Percentiles rank a stretch among this genome's conserved stretches.
Conservation (phyloP, 345 rosid species). For the Eucalyptus cloeziana region DNA sequence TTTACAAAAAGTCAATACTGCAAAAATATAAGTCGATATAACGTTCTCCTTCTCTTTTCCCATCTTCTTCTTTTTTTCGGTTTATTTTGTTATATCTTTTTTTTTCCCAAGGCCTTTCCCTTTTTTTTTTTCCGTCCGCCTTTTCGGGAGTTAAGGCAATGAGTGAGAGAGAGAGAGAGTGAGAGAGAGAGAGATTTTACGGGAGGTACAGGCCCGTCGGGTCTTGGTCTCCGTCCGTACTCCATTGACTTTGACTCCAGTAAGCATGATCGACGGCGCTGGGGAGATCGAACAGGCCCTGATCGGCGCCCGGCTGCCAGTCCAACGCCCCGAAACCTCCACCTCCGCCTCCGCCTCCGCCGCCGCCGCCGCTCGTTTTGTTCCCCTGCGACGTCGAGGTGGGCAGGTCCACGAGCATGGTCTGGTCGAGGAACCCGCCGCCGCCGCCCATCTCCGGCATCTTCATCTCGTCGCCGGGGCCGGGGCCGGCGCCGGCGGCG, state of each 20-base stretch:
- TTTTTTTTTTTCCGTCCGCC: neutral
- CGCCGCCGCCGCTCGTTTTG: constrained; percentile 1
- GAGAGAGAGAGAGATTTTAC: constrained; percentile 12
- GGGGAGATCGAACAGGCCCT: constrained; percentile 58
- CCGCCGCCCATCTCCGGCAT: constrained; percentile 20
- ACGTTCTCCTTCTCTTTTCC: neutral
- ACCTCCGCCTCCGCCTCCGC: neutral
- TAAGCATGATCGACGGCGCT: constrained; percentile 59
- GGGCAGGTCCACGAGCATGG: constrained; percentile 23
- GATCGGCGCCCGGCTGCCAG: constrained; percentile 60
- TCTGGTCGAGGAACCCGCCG: constrained; percentile 37
- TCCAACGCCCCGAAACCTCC: constrained; percentile 68
- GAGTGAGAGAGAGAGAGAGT: neutral
- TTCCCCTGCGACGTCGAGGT: neutral
- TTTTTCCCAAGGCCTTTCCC: neutral
- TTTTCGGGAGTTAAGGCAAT: neutral
- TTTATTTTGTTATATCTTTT: neutral
- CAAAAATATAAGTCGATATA: neutral
- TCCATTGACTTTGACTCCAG: constrained; percentile 86
- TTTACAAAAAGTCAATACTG: neutral
- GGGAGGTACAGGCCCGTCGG: constrained; percentile 47
- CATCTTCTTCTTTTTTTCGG: constrained; percentile 4
- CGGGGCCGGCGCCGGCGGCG: neutral
- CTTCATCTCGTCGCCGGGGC: constrained; percentile 6
- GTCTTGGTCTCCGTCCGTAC: neutral